Base-by-base conservation (phyloP, 2,329 filamentous ascomycete species). In the Dothistroma pini region DNA sequence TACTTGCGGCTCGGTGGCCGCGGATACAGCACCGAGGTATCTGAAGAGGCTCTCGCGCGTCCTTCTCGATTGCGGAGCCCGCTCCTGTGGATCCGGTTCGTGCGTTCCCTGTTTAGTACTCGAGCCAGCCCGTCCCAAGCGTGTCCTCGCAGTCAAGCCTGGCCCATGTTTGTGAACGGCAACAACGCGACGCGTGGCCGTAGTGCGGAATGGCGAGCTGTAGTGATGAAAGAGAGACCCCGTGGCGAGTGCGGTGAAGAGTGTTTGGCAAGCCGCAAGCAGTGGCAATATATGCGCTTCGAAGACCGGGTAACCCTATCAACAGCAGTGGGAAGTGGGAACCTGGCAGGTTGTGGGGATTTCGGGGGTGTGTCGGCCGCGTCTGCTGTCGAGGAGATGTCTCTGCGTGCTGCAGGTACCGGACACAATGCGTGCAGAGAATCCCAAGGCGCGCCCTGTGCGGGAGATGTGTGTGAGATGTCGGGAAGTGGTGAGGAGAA, bases 31-130 rank as follows among this genome's bases (percentile, higher is more conserved):
- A 19, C 54, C 41, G 41, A 56, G 54, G 25, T 56, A 44, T 29
- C 14, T n/a, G 38, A 22, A 48, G 54, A 11, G 32, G 35, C 11
- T 19, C 9, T 56, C 54, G 54, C 47, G 56, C 31, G 49, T 35
- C 35, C 48, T 58, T 58, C 53, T 58, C 16, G 49, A 52, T 31
- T n/a, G 48, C 48, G 38, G 57, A 59, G 6, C 57, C 32, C 54
- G 38, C 57, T 59, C 50, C 47, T 54, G 49, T 47, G 50, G 50
- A 19, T 51, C 44, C 55, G n/a, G 55, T 57, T 57, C 44, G 55
- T 35, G 35, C 51, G 50, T 22, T 44, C 35, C 50, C 48, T 19
- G 38, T 52, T 31, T 59, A 59, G 57, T 53, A 25, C 57, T 52
- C 50, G 57, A 59, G 48, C 57, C 50, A 35, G 57, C 14, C 38